Percentiles rank a stretch among this genome's conserved stretches.
phyloP scores from a whole-genome alignment of 2,329 filamentous ascomycete species.

The Dactylellina sp. region DNA sequence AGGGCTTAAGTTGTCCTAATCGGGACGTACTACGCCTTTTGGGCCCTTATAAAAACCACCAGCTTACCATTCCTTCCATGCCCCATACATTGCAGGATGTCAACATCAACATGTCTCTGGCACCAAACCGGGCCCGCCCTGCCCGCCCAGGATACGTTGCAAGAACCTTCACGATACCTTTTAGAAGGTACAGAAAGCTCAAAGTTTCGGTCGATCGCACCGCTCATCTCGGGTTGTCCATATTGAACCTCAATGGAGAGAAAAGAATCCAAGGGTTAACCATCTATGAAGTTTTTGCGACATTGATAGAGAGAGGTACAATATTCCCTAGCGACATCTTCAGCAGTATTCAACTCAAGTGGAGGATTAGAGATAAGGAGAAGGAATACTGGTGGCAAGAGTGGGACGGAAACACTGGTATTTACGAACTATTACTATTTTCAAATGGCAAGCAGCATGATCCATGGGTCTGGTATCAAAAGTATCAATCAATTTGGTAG shows the following conservation, averaged over 20 bases:
- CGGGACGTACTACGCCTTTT: background rate
- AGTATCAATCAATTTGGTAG: background rate
- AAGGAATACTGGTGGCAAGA: conserved; percentile 18
- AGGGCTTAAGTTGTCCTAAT: background rate
- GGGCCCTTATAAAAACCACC: conserved; percentile 8
- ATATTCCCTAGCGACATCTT: background rate
- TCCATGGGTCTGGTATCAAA: conserved; percentile 1
- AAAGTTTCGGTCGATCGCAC: background rate
- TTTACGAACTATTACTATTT: conserved; percentile 9
- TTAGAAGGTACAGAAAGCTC: conserved; percentile 5
- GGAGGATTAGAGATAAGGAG: conserved; percentile 3
- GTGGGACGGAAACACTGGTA: background rate
- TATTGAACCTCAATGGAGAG: background rate
- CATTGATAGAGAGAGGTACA: conserved; percentile 1
- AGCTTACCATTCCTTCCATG: conserved; percentile 22
- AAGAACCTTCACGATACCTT: conserved; percentile 16
- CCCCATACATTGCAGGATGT: conserved; percentile 35
- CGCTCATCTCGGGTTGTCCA: background rate
- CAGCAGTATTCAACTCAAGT: background rate
- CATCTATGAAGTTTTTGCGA: conserved; percentile 8
- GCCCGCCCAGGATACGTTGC: background rate
- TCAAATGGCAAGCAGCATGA: background rate
- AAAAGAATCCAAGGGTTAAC: background rate
- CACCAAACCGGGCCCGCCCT: background rate
- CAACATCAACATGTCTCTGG: conserved; percentile 3